A percentile compares a stretch with the other conserved stretches of the same genome.
These are phyloP conservation scores for Ascochyta fabae DNA, from an alignment of 2,329 filamentous ascomycete genomes.

Conservation along the genomic window DNA sequence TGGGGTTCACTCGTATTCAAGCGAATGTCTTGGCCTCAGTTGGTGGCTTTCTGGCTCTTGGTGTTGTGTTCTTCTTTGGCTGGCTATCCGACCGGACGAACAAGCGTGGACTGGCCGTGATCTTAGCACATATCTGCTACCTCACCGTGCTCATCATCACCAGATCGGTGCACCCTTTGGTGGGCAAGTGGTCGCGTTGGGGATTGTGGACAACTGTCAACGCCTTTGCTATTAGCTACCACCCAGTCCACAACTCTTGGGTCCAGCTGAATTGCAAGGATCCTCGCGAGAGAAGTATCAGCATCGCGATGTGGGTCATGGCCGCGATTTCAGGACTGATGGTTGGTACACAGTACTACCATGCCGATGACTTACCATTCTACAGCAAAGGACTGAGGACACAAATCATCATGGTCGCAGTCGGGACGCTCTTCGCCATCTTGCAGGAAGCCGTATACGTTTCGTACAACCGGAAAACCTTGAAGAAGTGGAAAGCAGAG, in stretches of 20 bases:
- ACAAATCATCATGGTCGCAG: slow-evolving; percentile 55
- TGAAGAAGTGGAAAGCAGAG: slow-evolving; percentile 18
- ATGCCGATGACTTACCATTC: slow-evolving; percentile 51
- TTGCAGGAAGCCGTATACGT: slow-evolving; percentile 53
- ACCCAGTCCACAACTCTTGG: slow-evolving; percentile 62
- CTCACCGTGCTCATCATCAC: slow-evolving; percentile 54
- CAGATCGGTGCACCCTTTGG: slow-evolving; percentile 51
- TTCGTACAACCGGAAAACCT: slow-evolving; percentile 46
- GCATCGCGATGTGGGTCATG: slow-evolving; percentile 61
- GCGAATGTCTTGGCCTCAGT: slow-evolving; percentile 57
- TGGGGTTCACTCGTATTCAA: slow-evolving; percentile 55
- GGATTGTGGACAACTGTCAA: slow-evolving; percentile 61
- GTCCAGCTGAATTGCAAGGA: slow-evolving; percentile 60
- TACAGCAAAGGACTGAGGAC: slow-evolving; percentile 55
- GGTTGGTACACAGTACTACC: slow-evolving; percentile 60
- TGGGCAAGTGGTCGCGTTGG: slow-evolving; percentile 58
- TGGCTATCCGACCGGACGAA: slow-evolving; percentile 58
- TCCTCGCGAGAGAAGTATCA: slow-evolving; percentile 56
- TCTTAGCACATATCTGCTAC: slow-evolving; percentile 55
- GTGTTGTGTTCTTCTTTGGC: slow-evolving; percentile 57
- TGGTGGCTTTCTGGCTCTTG: slow-evolving; percentile 53
- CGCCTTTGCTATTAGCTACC: slow-evolving; percentile 60
- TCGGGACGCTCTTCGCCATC: slow-evolving; percentile 51
- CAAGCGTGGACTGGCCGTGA: slow-evolving; percentile 53
- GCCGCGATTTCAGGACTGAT: slow-evolving; percentile 59